Percentiles rank a stretch among this genome's conserved stretches.
Conservation (phyloP, 352 stramenopile genomes). For the Phytophthora sp. region DNA sequence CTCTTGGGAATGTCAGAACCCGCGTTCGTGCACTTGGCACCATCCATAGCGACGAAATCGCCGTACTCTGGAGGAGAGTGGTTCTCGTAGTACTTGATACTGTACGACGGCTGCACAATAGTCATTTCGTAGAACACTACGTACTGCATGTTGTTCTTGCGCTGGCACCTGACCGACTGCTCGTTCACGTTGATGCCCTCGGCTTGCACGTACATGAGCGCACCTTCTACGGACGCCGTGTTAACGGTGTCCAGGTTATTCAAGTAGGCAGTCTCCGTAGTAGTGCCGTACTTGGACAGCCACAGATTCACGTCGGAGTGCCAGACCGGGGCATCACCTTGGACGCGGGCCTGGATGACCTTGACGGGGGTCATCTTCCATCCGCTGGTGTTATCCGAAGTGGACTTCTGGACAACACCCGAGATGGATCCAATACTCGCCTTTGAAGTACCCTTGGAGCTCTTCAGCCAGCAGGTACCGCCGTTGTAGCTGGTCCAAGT, state of each 20-base stretch:
- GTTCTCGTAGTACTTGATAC: slow-evolving; percentile 39
- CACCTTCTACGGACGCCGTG: slow-evolving; percentile 53
- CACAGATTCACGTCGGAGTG: slow-evolving; percentile 32
- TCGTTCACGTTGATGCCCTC: slow-evolving; percentile 57
- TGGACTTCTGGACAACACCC: not conserved
- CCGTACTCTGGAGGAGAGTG: slow-evolving; percentile 51
- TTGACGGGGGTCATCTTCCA: slow-evolving; percentile 46
- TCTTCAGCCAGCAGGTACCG: not conserved
- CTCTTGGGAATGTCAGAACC: slow-evolving; percentile 8
- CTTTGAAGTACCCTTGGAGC: not conserved
- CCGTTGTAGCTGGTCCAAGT: slow-evolving; percentile 5
- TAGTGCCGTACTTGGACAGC: slow-evolving; percentile 43
- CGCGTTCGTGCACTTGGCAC: slow-evolving; percentile 16
- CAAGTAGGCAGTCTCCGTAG: slow-evolving; percentile 36
- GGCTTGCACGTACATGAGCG: slow-evolving; percentile 63
- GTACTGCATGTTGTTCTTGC: slow-evolving; percentile 59
- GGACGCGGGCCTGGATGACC: slow-evolving; percentile 58
- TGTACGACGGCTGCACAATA: slow-evolving; percentile 45
- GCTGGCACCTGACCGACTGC: slow-evolving; percentile 44
- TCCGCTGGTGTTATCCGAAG: too few species aligned
- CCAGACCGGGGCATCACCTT: slow-evolving; percentile 46
- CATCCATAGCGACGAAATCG: slow-evolving; percentile 49
- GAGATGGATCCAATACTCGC: not conserved
- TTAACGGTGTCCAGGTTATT: slow-evolving; percentile 54
- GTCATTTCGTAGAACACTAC: slow-evolving; percentile 69